Conservation (phyloP, 305 asterid genomes). For the Fraxinus nigra region DNA sequence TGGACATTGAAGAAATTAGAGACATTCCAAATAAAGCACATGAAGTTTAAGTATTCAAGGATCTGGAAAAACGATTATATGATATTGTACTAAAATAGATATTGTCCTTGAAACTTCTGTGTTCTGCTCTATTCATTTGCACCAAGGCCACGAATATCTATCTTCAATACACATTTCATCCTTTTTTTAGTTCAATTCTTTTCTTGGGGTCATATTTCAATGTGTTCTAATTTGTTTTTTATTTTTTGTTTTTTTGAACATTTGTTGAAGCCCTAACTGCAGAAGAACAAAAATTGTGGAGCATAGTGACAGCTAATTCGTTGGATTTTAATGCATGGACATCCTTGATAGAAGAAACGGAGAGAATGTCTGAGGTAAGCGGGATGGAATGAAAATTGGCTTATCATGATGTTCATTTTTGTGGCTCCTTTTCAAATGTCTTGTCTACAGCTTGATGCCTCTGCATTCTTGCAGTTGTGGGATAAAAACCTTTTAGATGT, state of each 20-base stretch:
- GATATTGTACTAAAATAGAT: background rate
- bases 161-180: background rate
- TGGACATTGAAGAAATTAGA: background rate
- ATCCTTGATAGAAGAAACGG: conserved; percentile 90
- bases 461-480: background rate
- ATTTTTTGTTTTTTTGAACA: background rate
- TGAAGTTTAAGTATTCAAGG: background rate
- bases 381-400: background rate
- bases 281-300: conserved; percentile 97
- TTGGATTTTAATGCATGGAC: conserved; percentile 93
- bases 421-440: background rate
- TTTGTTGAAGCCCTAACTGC: conserved; percentile 60
- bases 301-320: conserved; percentile 81
- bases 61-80: background rate
- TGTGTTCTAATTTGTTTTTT: conserved; percentile 3
- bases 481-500: background rate
- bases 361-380: conserved; percentile 81
- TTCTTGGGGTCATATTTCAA: background rate
- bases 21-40: background rate
- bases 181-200: background rate
- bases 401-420: background rate
- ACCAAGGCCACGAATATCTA: background rate
- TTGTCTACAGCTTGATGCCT: conserved; percentile 4
- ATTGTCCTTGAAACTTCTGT: background rate
- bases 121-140: background rate